Base-by-base conservation (phyloP, 1,139 yeast species). In the Diutina catenulata region DNA sequence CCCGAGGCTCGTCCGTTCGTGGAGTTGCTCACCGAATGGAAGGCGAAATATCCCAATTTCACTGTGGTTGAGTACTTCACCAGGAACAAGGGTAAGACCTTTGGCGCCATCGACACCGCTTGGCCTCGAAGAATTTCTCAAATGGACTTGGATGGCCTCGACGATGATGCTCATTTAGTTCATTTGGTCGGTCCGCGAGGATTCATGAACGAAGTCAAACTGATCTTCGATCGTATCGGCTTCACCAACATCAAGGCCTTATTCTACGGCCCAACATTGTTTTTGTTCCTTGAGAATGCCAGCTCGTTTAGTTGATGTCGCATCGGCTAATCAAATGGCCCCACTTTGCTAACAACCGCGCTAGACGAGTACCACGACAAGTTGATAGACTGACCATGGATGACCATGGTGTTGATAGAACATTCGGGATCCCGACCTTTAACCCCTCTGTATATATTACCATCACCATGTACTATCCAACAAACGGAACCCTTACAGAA, bases 1-100 rank as follows among this genome's bases (percentile, higher is more conserved):
- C 37, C 38, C 4, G 45, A 42, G 2, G 37, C 47, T 18, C 50
- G 62, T 37, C 59, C 69, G 18, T 64, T 64, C 42, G 49, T 45
- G 11, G 27, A 47, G 2, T 51, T 49, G 46, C 49, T 64, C 27
- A 37, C 40, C 11, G 33, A 39, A 3, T 47, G 54, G 39, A 44
- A 48, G 36, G 26, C 41, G 2, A 39, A 47, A 25, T 47, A 55
- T 37, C 47, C 46, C n/a, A 31, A 31, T n/a, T 51, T 60, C 38
- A 40, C 38, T 9, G 42, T 57, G 16, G 39, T 40, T 18, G 63
- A 59, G 39, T 56, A 32, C 41, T 43, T 55, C 18, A 31, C 35
- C 11, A n/a, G 11, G 4, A 7, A 25, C 3, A 10, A 14, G 8
- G 29, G 15, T 11, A 16, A 19, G 7, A 18, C 35, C 4, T n/a